Evolutionary conservation across 495 filamentous ascomycete species (phyloP), one percentile per base, ranked within the genome.

Genomic region (Podospora conica): DNA sequence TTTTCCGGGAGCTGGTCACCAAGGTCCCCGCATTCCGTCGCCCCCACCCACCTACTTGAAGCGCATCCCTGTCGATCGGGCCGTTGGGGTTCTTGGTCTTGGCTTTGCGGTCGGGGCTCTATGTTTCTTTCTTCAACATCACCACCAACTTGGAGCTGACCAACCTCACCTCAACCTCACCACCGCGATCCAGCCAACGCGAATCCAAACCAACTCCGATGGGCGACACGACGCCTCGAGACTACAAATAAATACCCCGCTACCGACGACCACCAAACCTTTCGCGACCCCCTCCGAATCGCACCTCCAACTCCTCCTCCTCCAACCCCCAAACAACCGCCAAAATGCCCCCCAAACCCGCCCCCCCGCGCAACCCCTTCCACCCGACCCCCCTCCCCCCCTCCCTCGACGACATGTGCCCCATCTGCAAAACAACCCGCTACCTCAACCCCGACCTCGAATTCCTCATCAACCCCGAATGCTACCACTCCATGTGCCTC

Each of bases 401-500:
- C 65, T 72, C 66, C 59, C 67, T 76, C 60, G 80, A 85, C 66
- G 92, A 97, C 77, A 90, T 92, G 74, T 99, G 95, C 79, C 96
- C 93, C 55, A 90, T 97, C 70, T 99, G 95, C 88, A 96, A 96
- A 78, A 93, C 91, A 62, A 90, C 90, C 64, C 90, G 91, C 64
- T 98, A 98, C 82, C 87, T 98, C 73, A 98, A 97, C 80, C 88
- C 87, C 23, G 87, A 91, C 79, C 93, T 99, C 86, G 82, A 85
- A 61, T 97, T 99, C 79, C 90, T 96, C 68, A 91, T 98, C 77
- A 96, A 97, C 77, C 91, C 94, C 20, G 91, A 96, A 81, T 99
- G 95, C 84, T 99, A 98, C 83, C 95, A 99, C 84, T 91, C 90
- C 67, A 97, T 99, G 92, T 99, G 95, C 79, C 86, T 88, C 71